Base-by-base conservation (phyloP, 169 alveolate genomes). In the Eimeria brunetti region DNA sequence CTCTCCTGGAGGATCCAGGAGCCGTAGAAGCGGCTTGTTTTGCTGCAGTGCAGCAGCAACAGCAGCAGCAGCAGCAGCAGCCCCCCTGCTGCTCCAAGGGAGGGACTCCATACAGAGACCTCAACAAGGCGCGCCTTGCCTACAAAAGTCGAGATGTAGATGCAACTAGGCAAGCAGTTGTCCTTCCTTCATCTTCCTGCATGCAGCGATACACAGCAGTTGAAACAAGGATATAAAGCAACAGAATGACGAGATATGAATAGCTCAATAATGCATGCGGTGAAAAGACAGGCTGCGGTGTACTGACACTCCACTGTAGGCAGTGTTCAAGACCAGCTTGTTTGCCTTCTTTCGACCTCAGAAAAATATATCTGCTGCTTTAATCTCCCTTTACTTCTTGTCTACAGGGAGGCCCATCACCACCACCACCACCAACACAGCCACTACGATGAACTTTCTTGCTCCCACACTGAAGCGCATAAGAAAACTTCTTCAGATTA, bases 401-500 rank as follows among this genome's bases (percentile, higher is more conserved):
- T 46, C 64, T 44, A 11, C 86, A 92, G 96, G 80, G 96, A 80
- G 38, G 96, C 96, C 2, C 96, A 92, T 69, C 89, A 81, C 14
- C 85, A 76, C 71, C 53, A 69, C 64, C 41, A 60, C 24, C 95
- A 49, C 24, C 67, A 76, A 20, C 62, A 30, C 36, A 64, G 38
- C 58, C 60, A 38, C 53, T 92, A 92, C 64, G 71, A 84, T 36
- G 96, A 81, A 49, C 91, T 92, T 30, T 56, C 96, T 6, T 71
- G 88, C 49, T 88, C 33, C 20, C 96, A 95, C 56, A 85, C 64
- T 18, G 96, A 95, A 27, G 33, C 76, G 11, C 96, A 95, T 80
- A 89, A 86, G 75, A 80, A 44, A n/a, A 80, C 96, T 7, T 86
- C 95, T 33, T 88, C 95, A n/a, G 98, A 98, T 22, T 96, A 95